phyloP scores from a whole-genome alignment of 2,329 filamentous ascomycete species.

The Sphaceloma murrayae region DNA sequence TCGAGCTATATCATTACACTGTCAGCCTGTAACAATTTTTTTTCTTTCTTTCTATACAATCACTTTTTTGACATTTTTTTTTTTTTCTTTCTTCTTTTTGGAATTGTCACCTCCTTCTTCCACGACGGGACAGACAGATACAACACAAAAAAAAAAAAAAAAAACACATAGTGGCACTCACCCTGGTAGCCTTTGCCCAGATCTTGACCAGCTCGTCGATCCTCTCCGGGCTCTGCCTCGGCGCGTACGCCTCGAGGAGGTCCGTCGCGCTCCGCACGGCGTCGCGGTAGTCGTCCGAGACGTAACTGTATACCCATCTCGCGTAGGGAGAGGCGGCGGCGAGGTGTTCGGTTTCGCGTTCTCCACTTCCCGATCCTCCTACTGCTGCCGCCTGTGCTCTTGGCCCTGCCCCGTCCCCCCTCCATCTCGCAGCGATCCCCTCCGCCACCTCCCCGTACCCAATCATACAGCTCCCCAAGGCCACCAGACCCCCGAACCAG shows the following conservation, averaged over 20 bases:
- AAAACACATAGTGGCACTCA: too few species aligned
- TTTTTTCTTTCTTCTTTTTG: too few species aligned
- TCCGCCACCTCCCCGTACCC: constrained; percentile 60
- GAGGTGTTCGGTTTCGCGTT: background rate
- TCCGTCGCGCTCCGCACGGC: constrained; percentile 62
- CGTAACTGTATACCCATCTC: constrained; percentile 86
- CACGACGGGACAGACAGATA: too few species aligned
- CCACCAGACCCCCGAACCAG: constrained; percentile 76
- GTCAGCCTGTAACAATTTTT: too few species aligned
- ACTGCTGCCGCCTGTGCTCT: constrained; percentile 37
- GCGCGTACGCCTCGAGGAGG: constrained; percentile 64
- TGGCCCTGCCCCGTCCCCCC: constrained; percentile 27
- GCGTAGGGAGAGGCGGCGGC: constrained; percentile 73
- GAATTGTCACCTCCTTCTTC: too few species aligned
- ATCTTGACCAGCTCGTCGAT: constrained; percentile 77
- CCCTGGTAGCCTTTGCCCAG: constrained; percentile 79
- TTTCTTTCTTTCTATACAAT: too few species aligned
- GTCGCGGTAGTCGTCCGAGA: constrained; percentile 65
- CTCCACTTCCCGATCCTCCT: background rate
- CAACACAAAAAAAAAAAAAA: too few species aligned
- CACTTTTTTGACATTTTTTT: too few species aligned
- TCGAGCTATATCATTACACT: constrained; percentile 65
- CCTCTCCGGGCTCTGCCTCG: constrained; percentile 60
- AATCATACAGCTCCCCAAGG: constrained; percentile 78
- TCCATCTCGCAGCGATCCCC: constrained; percentile 34